These are phyloP conservation scores for Tulasnella calospora DNA, from an alignment of 768 basidiomycete genomes.

Conservation along the genomic window DNA sequence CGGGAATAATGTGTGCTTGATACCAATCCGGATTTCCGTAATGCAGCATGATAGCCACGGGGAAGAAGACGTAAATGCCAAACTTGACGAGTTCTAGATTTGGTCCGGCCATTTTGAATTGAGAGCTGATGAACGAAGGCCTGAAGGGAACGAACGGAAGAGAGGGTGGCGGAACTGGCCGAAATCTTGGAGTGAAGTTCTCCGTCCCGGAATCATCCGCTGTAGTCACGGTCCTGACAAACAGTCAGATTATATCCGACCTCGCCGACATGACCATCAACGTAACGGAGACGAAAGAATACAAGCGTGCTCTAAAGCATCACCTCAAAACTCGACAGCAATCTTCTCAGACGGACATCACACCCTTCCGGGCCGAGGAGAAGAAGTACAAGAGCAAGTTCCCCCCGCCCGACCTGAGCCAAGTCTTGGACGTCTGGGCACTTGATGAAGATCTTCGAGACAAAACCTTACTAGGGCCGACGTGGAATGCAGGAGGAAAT, in stretches of 20 bases:
- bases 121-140: background rate
- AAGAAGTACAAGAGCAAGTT: slow-evolving; percentile 76
- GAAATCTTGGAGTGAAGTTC: background rate
- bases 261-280: background rate
- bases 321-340: slow-evolving; percentile 34
- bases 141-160: too few relatives aligned
- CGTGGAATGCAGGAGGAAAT: slow-evolving; percentile 39
- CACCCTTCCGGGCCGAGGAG: slow-evolving; percentile 65
- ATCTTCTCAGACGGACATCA: slow-evolving; percentile 8
- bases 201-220: slow-evolving; percentile 1
- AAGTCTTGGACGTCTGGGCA: slow-evolving; percentile 61
- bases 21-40: slow-evolving; percentile 91
- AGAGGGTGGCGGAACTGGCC: background rate
- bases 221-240: background rate
- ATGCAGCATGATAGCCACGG: slow-evolving; percentile 71
- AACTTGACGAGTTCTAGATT: slow-evolving; percentile 91
- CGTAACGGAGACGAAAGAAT: slow-evolving; percentile 36
- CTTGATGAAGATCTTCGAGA: slow-evolving; percentile 46
- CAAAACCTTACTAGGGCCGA: slow-evolving; percentile 38
- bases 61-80: slow-evolving; percentile 77
- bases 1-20: slow-evolving; percentile 66
- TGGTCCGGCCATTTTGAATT: slow-evolving; percentile 55
- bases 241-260: background rate
- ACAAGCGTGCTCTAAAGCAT: slow-evolving; percentile 56
- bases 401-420: slow-evolving; percentile 67